phyloP scores from a whole-genome alignment of 805 yeast genomes.

The Candida broadrunensis region DNA sequence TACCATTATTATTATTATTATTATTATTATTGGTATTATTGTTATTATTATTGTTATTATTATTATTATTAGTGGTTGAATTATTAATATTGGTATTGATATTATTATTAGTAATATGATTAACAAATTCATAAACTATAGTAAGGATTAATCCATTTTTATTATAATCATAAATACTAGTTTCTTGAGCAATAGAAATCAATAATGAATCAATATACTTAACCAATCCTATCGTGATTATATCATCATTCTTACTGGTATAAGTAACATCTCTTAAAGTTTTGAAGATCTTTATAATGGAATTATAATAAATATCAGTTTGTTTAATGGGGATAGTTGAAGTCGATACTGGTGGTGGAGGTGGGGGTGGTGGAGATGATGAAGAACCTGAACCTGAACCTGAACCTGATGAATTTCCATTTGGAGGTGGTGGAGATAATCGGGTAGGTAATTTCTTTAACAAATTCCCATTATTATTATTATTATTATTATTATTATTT shows the following conservation, averaged over 20 bases:
- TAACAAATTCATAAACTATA: slow-evolving; percentile 36
- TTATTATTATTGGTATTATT: neutral
- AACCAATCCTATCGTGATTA: slow-evolving; percentile 13
- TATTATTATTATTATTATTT: too few species aligned
- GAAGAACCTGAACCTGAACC: neutral
- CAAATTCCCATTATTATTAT: too few species aligned
- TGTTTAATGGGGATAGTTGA: slow-evolving; percentile 15
- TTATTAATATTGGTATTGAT: slow-evolving; percentile 3
- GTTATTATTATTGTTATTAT: neutral
- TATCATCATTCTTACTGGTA: slow-evolving; percentile 10
- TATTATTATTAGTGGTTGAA: neutral
- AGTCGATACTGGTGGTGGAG: slow-evolving; percentile 7
- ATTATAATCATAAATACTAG: slow-evolving; percentile 35
- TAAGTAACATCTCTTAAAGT: slow-evolving; percentile 35
- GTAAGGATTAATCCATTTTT: slow-evolving; percentile 39
- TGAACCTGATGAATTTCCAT: too few species aligned
- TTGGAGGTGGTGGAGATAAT: neutral
- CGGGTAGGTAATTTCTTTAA: neutral
- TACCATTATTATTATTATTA: neutral
- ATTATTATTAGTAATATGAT: slow-evolving; percentile 24
- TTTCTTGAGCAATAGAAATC: slow-evolving; percentile 29
- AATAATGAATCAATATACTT: slow-evolving; percentile 31
- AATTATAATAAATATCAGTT: slow-evolving; percentile 32
- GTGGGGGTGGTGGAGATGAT: slow-evolving; percentile 4
- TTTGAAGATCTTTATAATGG: slow-evolving; percentile 38